Evolutionary conservation across 1,284 basidiomycete genomes (phyloP), one percentile per base, ranked within the genome.

Genomic region (Fomitiporia mediterranea): DNA sequence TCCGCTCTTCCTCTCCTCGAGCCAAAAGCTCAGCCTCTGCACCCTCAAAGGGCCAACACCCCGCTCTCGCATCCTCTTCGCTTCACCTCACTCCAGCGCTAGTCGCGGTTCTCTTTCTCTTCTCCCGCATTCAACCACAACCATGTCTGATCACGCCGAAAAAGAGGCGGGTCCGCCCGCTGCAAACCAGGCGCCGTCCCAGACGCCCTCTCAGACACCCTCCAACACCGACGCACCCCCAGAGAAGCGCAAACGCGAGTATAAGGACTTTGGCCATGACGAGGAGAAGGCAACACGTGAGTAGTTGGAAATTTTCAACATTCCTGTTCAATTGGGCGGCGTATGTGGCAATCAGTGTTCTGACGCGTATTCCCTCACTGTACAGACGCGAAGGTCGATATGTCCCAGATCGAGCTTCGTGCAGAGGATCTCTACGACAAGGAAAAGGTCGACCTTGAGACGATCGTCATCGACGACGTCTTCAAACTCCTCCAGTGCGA

Each of bases 371-470:
- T n/a, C 19, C 3, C 30, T 30, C 47, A 15, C 48, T 40, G 15
- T 52, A 5, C 61, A 90, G 87, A 92, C 71, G 91, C 88, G 65
- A 84, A 86, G 72, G 89, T 94, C 58, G 91, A 93, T 72, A 90
- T 94, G 90, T 82, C 83, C 65, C 57, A 87, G 83, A 94, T 95
- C 63, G 89, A 93, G 72, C 80, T 96, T 66, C 94, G 87, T 71
- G 91, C 92, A 8, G 92, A 95, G 74, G 94, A 98, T 74, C 77
- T 98, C 48, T 97, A 96, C 73, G 91, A 96, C 76, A 97, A 96
- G 79, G 94, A 98, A 77, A 98, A 98, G 80, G 95, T 98, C 73
- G 95, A 98, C 74, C 82, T 98, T 56, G 95, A 98, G 79, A 95
- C 93, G 49, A 88, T 98, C 68, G 90, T 94, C 66, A 90, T 98